These are phyloP conservation scores for Sporobolomyces phaffii DNA, from an alignment of 768 basidiomycete genomes.

Conservation along the genomic window DNA sequence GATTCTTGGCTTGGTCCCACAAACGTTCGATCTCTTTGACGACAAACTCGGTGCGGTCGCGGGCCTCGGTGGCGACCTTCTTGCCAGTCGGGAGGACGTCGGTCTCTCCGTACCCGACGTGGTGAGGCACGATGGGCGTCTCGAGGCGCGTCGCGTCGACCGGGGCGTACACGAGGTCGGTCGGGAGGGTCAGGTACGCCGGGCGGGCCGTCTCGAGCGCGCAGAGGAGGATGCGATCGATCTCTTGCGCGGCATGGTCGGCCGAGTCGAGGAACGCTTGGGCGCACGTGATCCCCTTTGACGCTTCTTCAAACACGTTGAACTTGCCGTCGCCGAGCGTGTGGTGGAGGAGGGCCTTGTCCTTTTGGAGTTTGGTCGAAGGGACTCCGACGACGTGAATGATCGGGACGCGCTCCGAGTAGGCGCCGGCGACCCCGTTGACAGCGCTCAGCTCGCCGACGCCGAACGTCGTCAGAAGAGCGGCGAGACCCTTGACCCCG, in stretches of 20 bases:
- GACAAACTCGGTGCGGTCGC: slow-evolving; percentile 58
- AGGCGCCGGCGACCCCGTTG: slow-evolving; percentile 63
- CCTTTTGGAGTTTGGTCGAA: slow-evolving; percentile 64
- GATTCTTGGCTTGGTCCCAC: slow-evolving; percentile 57
- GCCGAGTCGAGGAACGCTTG: slow-evolving; percentile 59
- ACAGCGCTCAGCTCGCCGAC: slow-evolving; percentile 89
- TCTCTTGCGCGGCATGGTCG: slow-evolving; percentile 58
- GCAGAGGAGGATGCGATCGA: slow-evolving; percentile 68
- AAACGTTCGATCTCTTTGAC: slow-evolving; percentile 64
- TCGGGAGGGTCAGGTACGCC: slow-evolving; percentile 79
- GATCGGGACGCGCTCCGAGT: slow-evolving; percentile 82
- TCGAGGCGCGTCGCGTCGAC: slow-evolving; percentile 27
- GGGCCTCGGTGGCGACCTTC: slow-evolving; percentile 13
- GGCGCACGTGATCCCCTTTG: slow-evolving; percentile 65
- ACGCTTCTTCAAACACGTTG: slow-evolving; percentile 70
- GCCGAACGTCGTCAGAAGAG: slow-evolving; percentile 65
- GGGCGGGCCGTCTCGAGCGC: slow-evolving; percentile 59
- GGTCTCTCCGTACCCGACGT: slow-evolving; percentile 6
- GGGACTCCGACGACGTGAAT: slow-evolving; percentile 83
- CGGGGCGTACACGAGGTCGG: slow-evolving; percentile 62
- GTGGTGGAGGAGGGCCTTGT: slow-evolving; percentile 72
- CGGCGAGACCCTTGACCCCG: slow-evolving; percentile 30
- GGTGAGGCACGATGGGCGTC: slow-evolving; percentile 17
- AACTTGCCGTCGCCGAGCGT: slow-evolving; percentile 80
- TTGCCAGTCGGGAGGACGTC: slow-evolving; percentile 26